Evolutionary conservation across 2,329 filamentous ascomycete genomes (phyloP).

Genomic region (Epichloe hybrida): DNA sequence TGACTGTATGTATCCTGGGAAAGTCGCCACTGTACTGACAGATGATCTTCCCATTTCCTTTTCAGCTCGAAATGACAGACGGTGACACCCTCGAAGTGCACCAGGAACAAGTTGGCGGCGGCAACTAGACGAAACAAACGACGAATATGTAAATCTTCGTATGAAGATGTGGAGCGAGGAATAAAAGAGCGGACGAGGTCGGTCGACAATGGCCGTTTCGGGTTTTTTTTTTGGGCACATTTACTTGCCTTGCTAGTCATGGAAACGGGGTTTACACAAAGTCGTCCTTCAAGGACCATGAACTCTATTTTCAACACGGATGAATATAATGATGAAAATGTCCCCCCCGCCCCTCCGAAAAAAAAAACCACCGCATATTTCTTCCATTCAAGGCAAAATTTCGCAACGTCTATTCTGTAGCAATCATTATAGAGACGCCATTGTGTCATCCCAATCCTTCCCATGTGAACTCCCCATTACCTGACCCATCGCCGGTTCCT

Average conservation of each 20-base stretch:
- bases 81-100: slow-evolving; percentile 95
- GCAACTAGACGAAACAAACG: slow-evolving; percentile 9
- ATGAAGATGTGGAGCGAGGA: too few species aligned
- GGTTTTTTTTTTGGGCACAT: neutral
- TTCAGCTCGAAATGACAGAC: slow-evolving; percentile 87
- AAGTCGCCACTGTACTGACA: neutral
- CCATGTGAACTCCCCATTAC: neutral
- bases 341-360: neutral
- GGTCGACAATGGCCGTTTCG: neutral
- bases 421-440: neutral
- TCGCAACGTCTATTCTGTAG: neutral
- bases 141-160: neutral
- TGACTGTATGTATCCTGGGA: neutral
- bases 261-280: neutral
- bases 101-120: slow-evolving; percentile 90
- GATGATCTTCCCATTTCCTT: neutral
- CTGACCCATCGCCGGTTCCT: neutral
- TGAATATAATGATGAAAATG: neutral
- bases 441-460: neutral
- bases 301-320: neutral
- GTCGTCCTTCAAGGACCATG: neutral
- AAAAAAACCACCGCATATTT: neutral
- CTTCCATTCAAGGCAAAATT: neutral
- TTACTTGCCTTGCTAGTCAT: neutral
- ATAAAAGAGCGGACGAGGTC: neutral